Conservation (phyloP, 306 rosid genomes). For the Heteromeles arbutifolia region DNA sequence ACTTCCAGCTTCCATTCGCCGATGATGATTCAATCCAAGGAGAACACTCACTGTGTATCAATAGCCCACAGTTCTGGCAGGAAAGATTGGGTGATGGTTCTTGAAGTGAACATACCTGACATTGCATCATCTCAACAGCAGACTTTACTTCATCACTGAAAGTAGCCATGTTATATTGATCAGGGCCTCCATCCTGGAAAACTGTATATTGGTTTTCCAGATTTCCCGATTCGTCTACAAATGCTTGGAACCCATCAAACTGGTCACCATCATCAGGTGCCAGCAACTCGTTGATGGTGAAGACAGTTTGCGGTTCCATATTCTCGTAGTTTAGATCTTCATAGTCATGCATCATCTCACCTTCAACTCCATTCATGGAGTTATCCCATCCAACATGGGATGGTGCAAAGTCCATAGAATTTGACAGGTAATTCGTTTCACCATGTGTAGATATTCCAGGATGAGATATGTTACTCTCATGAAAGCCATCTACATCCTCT, state of each 20-base stretch:
- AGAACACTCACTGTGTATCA: slow-evolving; percentile 63
- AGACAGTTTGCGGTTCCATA: slow-evolving; percentile 73
- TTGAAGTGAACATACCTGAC: slow-evolving; percentile 43
- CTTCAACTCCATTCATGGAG: slow-evolving; percentile 27
- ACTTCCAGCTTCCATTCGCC: slow-evolving; percentile 48
- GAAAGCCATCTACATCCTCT: slow-evolving; percentile 51
- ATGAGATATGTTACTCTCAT: slow-evolving; percentile 26
- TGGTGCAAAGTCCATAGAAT: slow-evolving; percentile 23
- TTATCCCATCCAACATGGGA: slow-evolving; percentile 38
- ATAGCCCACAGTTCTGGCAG: slow-evolving; percentile 61
- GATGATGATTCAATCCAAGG: slow-evolving; percentile 52
- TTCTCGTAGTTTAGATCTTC: slow-evolving; percentile 38
- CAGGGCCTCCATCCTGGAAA: slow-evolving; percentile 19
- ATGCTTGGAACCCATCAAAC: slow-evolving; percentile 40
- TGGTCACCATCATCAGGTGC: slow-evolving; percentile 40
- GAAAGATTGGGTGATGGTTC: slow-evolving; percentile 70
- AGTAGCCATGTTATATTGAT: slow-evolving; percentile 27
- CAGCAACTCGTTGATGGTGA: slow-evolving; percentile 68
- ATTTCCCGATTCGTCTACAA: slow-evolving; percentile 42
- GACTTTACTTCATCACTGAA: slow-evolving; percentile 20
- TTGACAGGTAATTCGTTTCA: slow-evolving; percentile 24
- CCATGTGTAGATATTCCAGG: slow-evolving; percentile 22
- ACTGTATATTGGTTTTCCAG: slow-evolving; percentile 22
- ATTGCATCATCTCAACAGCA: slow-evolving; percentile 14
- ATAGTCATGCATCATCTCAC: slow-evolving; percentile 33